Evolutionary conservation across 2,329 filamentous ascomycete genomes (phyloP), one percentile per base, ranked within the genome.

Genomic region (Cryphonectria nitschkei): DNA sequence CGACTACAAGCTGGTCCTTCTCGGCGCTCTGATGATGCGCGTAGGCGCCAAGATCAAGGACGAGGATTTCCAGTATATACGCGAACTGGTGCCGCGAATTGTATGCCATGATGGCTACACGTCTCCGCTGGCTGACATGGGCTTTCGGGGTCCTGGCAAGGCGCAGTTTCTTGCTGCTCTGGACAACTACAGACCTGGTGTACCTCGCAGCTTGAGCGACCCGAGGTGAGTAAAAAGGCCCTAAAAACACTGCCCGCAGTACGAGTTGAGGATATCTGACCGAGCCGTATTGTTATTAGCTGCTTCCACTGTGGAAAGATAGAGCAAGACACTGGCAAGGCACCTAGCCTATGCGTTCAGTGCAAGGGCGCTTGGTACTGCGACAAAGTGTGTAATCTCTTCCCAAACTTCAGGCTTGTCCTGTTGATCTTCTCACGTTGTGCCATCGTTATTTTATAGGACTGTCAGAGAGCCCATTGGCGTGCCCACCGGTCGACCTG

Each of bases 231-330:
- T 11, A 14, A 14, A 2, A 29, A 3, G 3, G 3, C 6, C 22
- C n/a, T n/a, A 39, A 9, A 14, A 26, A 26, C 13, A 54, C 1
- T 5, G 52, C 14, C 8, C 52, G n/a, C 13, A 29, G 19, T 54
- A 9, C 3, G 1, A 29, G n/a, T 7, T 54, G 50, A 7, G n/a
- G 8, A 22, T 26, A 2, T 22, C 29, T 26, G 14, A 32, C 16
- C 2, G 32, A 16, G 9, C 1, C n/a, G 13, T 50, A 22, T 50
- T 50, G 6, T 50, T 50, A 7, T 22, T 14, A 77, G 76, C 68
- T 77, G 75, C 71, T 77, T 73, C 54, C 26, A 70, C 6, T 76
- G 75, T 63, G 74, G 76, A 8, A 76, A 75, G 65, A 69, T 74
- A 22, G 7, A 66, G 26, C 67, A 13, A 8, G 75, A 75, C 32